These are phyloP conservation scores for Macrocybe gigantea DNA, from an alignment of 768 basidiomycete genomes.

Conservation along the genomic window DNA sequence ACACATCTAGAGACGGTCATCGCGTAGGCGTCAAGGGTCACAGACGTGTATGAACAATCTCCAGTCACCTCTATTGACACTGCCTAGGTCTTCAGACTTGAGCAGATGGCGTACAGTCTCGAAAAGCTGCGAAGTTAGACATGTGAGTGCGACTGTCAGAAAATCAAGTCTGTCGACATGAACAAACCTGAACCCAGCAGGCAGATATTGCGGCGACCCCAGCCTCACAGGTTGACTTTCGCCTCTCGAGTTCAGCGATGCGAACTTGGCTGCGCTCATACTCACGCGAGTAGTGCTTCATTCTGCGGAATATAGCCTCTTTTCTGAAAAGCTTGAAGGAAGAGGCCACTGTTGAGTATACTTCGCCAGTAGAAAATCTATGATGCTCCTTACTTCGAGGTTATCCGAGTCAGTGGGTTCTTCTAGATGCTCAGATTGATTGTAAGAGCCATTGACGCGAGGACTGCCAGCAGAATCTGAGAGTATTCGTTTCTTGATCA, in stretches of 20 bases:
- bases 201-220: constrained; percentile 69
- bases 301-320: constrained; percentile 79
- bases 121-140: constrained; percentile 40
- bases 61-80: constrained; percentile 31
- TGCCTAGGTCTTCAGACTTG: constrained; percentile 42
- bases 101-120: constrained; percentile 60
- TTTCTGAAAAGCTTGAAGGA: constrained; percentile 68
- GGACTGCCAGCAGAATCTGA: constrained; percentile 46
- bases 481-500: constrained; percentile 53
- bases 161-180: neutral
- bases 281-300: constrained; percentile 79
- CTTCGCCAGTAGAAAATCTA: constrained; percentile 5
- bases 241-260: constrained; percentile 59
- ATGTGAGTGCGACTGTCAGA: neutral
- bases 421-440: constrained; percentile 24
- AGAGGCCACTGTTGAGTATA: constrained; percentile 10
- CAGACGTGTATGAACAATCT: constrained; percentile 26
- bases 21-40: neutral
- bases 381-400: constrained; percentile 50
- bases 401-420: constrained; percentile 49
- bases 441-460: constrained; percentile 39
- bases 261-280: constrained; percentile 56
- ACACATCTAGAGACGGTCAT: constrained; percentile 30
- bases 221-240: constrained; percentile 62
- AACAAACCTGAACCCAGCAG: constrained; percentile 71